Conservation (phyloP, 306 rosid genomes). For the Betula pendula region DNA sequence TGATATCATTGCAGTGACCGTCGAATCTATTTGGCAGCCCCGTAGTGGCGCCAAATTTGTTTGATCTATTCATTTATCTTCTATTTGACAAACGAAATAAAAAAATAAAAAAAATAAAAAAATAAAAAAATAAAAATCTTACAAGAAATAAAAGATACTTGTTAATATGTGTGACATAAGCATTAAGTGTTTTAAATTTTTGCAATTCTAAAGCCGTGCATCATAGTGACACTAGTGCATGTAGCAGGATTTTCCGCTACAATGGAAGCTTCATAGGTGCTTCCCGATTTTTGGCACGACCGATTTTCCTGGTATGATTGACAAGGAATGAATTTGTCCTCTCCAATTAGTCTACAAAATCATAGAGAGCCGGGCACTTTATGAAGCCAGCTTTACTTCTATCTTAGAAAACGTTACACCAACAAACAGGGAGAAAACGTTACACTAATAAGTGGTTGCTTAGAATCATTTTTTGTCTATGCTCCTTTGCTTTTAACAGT, state of each 20-base stretch:
- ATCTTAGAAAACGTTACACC: not conserved
- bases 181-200: too few species aligned
- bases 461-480: not conserved
- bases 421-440: too few species aligned
- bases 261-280: slow-evolving; percentile 7
- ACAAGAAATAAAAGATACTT: not conserved
- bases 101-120: too few species aligned
- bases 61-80: too few species aligned
- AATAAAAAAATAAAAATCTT: too few species aligned
- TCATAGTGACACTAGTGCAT: not conserved
- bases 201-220: too few species aligned
- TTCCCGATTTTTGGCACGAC: not conserved
- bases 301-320: not conserved
- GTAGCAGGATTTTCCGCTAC: not conserved
- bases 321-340: not conserved
- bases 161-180: too few species aligned
- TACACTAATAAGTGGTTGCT: not conserved
- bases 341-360: not conserved
- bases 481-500: too few species aligned
- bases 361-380: not conserved
- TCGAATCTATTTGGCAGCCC: too few species aligned
- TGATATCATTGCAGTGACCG: too few species aligned
- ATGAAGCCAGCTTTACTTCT: not conserved
- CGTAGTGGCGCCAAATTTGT: too few species aligned
- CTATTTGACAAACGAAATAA: too few species aligned